Evolutionary conservation across 768 basidiomycete species (phyloP).

Genomic region (Hericium coralloides): DNA sequence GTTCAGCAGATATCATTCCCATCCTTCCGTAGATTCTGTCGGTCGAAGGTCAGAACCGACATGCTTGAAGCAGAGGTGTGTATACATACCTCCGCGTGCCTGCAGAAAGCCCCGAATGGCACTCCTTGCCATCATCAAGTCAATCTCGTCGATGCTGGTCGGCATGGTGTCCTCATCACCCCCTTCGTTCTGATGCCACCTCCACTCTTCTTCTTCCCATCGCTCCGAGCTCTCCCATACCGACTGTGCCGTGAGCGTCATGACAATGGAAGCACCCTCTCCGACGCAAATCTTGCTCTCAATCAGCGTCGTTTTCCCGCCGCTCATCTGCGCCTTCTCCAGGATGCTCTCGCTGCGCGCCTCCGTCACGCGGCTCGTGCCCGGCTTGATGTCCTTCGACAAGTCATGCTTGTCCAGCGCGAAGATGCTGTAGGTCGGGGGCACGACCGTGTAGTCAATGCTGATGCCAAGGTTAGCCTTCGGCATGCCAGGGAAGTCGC

Average conservation of each 20-base stretch:
- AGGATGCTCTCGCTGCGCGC: slow-evolving; percentile 30
- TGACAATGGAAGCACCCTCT: slow-evolving; percentile 19
- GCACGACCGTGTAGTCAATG: slow-evolving; percentile 27
- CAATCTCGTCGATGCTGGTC: not conserved
- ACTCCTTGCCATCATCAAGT: not conserved
- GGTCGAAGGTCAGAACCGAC: too few relatives aligned
- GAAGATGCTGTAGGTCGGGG: slow-evolving; percentile 20
- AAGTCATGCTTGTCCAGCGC: slow-evolving; percentile 15
- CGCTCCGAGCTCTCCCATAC: slow-evolving; percentile 17
- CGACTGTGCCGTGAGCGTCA: slow-evolving; percentile 24
- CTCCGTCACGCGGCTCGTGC: slow-evolving; percentile 21
- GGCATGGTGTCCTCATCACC: not conserved
- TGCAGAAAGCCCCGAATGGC: not conserved
- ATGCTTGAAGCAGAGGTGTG: too few relatives aligned
- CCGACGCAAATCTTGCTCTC: slow-evolving; percentile 27
- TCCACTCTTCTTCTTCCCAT: not conserved
- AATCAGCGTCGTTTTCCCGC: slow-evolving; percentile 24
- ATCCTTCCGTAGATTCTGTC: too few relatives aligned
- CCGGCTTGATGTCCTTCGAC: slow-evolving; percentile 1
- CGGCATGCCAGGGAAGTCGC: slow-evolving; percentile 19
- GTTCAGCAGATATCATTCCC: too few relatives aligned
- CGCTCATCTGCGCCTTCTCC: slow-evolving; percentile 26
- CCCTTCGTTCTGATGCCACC: not conserved
- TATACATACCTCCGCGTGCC: too few relatives aligned
- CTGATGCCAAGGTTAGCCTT: slow-evolving; percentile 21